Base-by-base conservation (phyloP, 2,329 filamentous ascomycete species). In the Diaporthe destruens region DNA sequence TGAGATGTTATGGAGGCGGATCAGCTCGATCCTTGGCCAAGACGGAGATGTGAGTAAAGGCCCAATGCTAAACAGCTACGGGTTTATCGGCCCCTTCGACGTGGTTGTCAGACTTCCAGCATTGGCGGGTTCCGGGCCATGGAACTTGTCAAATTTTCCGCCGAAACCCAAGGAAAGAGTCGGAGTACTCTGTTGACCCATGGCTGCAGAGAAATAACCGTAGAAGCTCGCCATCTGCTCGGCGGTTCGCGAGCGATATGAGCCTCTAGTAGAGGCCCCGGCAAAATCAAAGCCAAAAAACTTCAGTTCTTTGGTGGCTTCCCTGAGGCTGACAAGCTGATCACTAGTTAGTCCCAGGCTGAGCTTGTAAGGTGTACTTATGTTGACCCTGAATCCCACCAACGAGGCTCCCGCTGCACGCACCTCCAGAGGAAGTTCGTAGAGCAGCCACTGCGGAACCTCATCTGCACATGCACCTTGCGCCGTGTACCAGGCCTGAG, bases 291-390 rank as follows among this genome's bases (percentile, higher is more conserved):
- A 25, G 1, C 5, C 8, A n/a, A 57, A 57, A 1, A 3, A 1
- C 12, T 5, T 16, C 20, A 57, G 55, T 12, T 8, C n/a, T 14
- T 57, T 14, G n/a, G 34, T 8, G 2, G 39, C 20, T 11, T 57
- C 11, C 2, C n/a, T 12, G 6, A 57, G 12, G 2, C 55, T 34
- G 8, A 3, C 3, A 7, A 9, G 6, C 55, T 57, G 55, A 1
- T 14, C 34, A 2, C 34, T 14, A 5, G 34, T 16, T 6, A 39
- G 6, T 0, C 2, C 2, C 32, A 25, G 55, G 6, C 0, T 16
- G 11, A 42, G 7, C 5, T 1, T 23, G 9, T 0, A 5, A 16
- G 55, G 55, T 0, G 0, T 18, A 0, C 1, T 16, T 23, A 57
- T 14, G 20, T 14, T 6, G 32, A 34, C 20, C 14, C 1, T 23